These are phyloP conservation scores for Trametes elegans DNA, from an alignment of 768 basidiomycete genomes.

Conservation along the genomic window DNA sequence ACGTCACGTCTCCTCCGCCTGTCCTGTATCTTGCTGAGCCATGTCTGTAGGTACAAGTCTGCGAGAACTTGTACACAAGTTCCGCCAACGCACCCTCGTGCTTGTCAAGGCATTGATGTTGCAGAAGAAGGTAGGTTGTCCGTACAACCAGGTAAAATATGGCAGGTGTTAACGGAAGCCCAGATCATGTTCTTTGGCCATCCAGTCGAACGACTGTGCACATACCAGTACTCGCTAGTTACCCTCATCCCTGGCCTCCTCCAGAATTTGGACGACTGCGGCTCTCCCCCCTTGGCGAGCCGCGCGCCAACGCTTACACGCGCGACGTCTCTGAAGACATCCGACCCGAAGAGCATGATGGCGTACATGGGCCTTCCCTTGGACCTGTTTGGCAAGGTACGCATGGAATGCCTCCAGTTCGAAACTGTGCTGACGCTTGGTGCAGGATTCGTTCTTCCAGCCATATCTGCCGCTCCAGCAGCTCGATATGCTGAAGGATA, in stretches of 20 bases:
- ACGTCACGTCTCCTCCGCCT: slow-evolving; percentile 24
- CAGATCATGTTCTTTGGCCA: slow-evolving; percentile 98
- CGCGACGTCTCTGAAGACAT: slow-evolving; percentile 81
- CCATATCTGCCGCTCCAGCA: slow-evolving; percentile 97
- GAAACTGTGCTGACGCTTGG: not conserved
- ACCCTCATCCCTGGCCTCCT: slow-evolving; percentile 89
- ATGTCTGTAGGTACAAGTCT: slow-evolving; percentile 69
- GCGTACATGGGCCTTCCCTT: slow-evolving; percentile 92
- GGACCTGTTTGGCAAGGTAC: slow-evolving; percentile 88
- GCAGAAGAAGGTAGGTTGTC: slow-evolving; percentile 75
- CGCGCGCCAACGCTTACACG: slow-evolving; percentile 61
- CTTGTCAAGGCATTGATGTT: slow-evolving; percentile 93
- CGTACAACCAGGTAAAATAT: too few species aligned
- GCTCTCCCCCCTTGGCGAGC: slow-evolving; percentile 73
- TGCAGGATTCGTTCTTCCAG: slow-evolving; percentile 91
- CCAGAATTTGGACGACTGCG: slow-evolving; percentile 88
- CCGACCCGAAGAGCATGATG: slow-evolving; percentile 88
- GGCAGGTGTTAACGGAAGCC: not conserved
- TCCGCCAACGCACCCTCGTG: slow-evolving; percentile 88
- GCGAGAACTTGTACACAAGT: slow-evolving; percentile 91
- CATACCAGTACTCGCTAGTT: slow-evolving; percentile 96
- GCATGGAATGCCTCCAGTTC: not conserved
- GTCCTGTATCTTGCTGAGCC: not conserved
- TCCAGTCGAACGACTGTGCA: slow-evolving; percentile 93
- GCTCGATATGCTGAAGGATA: slow-evolving; percentile 79